Evolutionary conservation across 2,329 filamentous ascomycete species (phyloP).

Genomic region (Trichoderma afroharzianum): DNA sequence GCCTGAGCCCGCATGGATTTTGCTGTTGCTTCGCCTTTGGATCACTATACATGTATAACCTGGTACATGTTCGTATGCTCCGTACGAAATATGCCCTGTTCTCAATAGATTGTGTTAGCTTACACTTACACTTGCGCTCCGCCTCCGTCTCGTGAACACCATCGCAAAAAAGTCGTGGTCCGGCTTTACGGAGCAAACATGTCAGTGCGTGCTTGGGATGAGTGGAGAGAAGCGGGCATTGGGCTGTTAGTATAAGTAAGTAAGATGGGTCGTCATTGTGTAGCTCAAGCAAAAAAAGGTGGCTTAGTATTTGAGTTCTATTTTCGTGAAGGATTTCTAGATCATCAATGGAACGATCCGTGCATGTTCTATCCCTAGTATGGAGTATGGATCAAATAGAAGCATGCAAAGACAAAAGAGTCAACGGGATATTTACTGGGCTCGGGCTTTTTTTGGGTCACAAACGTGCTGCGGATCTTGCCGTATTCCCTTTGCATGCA

Average conservation of each 20-base stretch:
- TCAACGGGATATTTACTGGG: background rate
- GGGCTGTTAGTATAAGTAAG: background rate
- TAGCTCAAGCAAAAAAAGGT: background rate
- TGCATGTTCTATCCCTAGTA: background rate
- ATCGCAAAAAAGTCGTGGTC: background rate
- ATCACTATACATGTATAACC: background rate
- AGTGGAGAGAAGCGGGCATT: background rate
- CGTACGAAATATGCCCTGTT: background rate
- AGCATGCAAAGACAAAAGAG: background rate
- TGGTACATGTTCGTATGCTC: background rate
- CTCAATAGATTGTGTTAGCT: background rate
- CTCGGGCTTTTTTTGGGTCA: background rate
- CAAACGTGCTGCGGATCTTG: background rate
- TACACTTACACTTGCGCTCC: background rate
- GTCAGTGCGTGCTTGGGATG: background rate
- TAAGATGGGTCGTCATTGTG: background rate
- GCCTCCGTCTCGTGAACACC: background rate
- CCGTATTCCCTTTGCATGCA: background rate
- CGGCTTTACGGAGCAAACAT: background rate
- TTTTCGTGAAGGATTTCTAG: background rate
- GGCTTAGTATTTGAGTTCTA: conserved; percentile 2
- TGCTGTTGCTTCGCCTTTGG: background rate
- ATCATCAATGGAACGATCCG: background rate
- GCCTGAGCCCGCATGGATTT: background rate
- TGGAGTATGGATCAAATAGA: background rate